Conservation (phyloP, 768 basidiomycete species). For the Agaricus blazei region DNA sequence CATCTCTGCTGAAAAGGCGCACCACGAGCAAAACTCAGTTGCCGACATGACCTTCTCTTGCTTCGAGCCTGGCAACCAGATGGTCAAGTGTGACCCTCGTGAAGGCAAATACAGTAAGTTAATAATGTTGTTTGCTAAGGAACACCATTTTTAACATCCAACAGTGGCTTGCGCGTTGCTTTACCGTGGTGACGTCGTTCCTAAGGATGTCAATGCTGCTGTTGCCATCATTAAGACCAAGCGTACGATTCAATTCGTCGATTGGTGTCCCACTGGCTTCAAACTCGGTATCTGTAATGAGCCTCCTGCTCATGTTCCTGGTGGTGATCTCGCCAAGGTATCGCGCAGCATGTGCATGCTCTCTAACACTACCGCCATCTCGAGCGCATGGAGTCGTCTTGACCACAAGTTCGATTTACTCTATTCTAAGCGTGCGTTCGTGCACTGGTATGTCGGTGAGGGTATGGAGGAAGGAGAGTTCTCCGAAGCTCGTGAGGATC, state of each 20-base stretch:
- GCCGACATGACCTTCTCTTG: constrained; percentile 98
- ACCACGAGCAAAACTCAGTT: constrained; percentile 96
- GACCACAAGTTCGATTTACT: constrained; percentile 99
- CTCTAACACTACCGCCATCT: constrained; percentile 91
- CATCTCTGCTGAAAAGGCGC: constrained; percentile 91
- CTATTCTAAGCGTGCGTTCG: constrained; percentile 93
- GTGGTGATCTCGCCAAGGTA: constrained; percentile 92
- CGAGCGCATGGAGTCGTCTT: constrained; percentile 86
- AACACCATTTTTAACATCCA: constrained; percentile 13
- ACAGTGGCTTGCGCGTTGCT: constrained; percentile 87
- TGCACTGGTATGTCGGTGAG: constrained; percentile 96
- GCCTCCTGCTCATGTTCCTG: constrained; percentile 85
- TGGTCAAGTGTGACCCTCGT: constrained; percentile 93
- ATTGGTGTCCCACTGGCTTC: constrained; percentile 98
- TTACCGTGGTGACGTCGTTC: constrained; percentile 95
- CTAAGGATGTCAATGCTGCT: constrained; percentile 92
- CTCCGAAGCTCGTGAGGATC: constrained; percentile 96
- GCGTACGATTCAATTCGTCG: constrained; percentile 96
- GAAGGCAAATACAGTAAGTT: constrained; percentile 96
- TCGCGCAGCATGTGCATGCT: constrained; percentile 97
- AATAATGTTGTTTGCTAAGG: not conserved
- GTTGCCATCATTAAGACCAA: constrained; percentile 95
- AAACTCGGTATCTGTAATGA: constrained; percentile 99
- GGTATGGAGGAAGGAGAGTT: constrained; percentile 99
- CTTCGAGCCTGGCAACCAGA: constrained; percentile 95